Percentiles rank a stretch among this genome's conserved stretches.
These are phyloP conservation scores for Dentipellis fragilis DNA, from an alignment of 768 basidiomycete species.

Conservation along the genomic window DNA sequence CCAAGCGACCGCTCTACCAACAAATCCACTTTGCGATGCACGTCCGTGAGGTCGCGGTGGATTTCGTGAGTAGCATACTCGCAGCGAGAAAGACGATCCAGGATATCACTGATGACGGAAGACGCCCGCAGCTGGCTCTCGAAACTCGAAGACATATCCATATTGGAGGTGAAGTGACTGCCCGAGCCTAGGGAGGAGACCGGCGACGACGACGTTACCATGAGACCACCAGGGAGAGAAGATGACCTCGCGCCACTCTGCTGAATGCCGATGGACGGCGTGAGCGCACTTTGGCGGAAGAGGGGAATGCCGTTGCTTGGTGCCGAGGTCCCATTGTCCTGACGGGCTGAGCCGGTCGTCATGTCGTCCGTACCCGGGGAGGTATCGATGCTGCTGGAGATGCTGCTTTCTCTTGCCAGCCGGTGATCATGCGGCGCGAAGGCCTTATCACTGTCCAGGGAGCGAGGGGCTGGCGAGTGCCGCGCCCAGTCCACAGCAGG, in stretches of 20 bases:
- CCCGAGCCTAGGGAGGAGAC: constrained; percentile 72
- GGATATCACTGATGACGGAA: constrained; percentile 63
- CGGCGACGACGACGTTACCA: constrained; percentile 58
- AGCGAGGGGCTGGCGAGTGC: constrained; percentile 10
- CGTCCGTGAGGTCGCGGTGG: constrained; percentile 61
- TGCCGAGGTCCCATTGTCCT: constrained; percentile 7
- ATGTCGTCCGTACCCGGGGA: constrained; percentile 6
- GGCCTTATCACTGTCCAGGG: constrained; percentile 10
- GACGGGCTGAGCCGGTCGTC: background rate
- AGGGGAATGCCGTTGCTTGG: constrained; percentile 2
- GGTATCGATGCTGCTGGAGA: constrained; percentile 13
- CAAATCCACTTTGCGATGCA: constrained; percentile 69
- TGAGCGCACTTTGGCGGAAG: constrained; percentile 6
- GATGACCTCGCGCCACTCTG: constrained; percentile 24
- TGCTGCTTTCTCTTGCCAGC: constrained; percentile 6
- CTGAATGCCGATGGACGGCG: constrained; percentile 14
- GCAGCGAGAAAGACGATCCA: constrained; percentile 64
- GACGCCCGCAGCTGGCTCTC: constrained; percentile 71
- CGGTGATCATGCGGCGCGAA: constrained; percentile 21
- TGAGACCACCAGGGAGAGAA: constrained; percentile 33
- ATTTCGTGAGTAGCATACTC: constrained; percentile 65
- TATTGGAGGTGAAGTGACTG: constrained; percentile 44
- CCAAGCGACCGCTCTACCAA: constrained; percentile 60
- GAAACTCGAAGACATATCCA: constrained; percentile 41
- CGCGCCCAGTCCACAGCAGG: constrained; percentile 20